Base-by-base conservation (phyloP, 2,329 filamentous ascomycete species). In the Calonectria multiphialidica region DNA sequence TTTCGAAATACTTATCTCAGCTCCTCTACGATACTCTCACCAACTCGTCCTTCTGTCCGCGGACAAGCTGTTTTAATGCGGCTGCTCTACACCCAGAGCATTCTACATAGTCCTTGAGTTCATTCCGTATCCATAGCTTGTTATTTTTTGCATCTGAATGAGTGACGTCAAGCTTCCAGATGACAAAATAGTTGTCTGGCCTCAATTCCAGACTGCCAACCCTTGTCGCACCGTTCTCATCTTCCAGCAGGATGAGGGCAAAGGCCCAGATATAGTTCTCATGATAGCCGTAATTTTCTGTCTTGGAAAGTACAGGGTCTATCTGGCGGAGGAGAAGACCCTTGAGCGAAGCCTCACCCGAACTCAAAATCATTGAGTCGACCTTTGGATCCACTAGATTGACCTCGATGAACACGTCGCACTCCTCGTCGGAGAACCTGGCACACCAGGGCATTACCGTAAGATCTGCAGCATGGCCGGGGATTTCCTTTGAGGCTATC, bases 141-240 rank as follows among this genome's bases (percentile, higher is more conserved):
- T 59, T n/a, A 2, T n/a, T 16, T 7, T 33, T 59, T 28, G 30
- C 16, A 3, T 16, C n/a, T 2, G 49, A 21, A 40, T 72, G 71
- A 12, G 45, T 12, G 16, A 59, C 25, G 1, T 59, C 21, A 2
- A 28, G 16, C n/a, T 70, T 72, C 71, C 67, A 72, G 2, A 21
- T 35, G 13, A 70, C 71, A 7, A 66, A 66, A 35, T 72, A 72
- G 23, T 72, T 72, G 16, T 70, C 66, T 5, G 9, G 23, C 18
- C 66, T 70, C n/a, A 72, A 12, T 30, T 72, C 66, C 21, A 72
- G 21, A 37, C 66, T 63, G 18, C 71, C 71, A 21, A 72, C 66
- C 25, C 71, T 65, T 15, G 62, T 66, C 9, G 45, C 53, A 5
- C 66, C 66, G 1, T 40, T n/a, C 18, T 61, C 12, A 1, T 25